These are phyloP conservation scores for Cryptosporidium sp. DNA, from an alignment of 169 alveolate genomes.

Conservation along the genomic window DNA sequence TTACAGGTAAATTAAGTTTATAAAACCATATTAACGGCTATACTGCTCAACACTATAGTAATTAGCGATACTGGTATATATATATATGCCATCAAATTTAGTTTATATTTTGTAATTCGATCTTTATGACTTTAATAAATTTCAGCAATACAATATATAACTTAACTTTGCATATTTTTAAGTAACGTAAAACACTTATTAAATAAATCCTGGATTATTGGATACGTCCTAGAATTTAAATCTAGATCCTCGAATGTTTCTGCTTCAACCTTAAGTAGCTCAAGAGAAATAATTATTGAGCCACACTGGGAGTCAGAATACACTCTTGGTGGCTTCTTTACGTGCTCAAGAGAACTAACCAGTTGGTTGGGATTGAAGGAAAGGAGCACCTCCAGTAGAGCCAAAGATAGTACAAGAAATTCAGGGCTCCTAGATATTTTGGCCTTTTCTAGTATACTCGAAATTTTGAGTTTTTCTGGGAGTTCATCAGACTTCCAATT, in stretches of 20 bases:
- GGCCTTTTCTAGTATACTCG: conserved; percentile 10
- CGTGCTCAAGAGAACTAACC: conserved; percentile 7
- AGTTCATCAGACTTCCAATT: conserved; percentile 36
- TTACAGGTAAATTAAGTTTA: conserved; percentile 4
- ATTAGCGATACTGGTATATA: background rate
- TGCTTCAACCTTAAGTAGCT: background rate
- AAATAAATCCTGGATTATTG: conserved; percentile 25
- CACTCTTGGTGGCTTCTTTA: background rate
- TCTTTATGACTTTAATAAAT: background rate
- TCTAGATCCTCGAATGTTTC: conserved; percentile 17
- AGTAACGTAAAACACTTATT: conserved; percentile 2
- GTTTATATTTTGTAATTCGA: background rate
- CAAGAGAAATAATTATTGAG: background rate
- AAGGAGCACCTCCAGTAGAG: conserved; percentile 20
- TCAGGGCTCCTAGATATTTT: conserved; percentile 9
- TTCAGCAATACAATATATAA: background rate
- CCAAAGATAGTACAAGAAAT: conserved; percentile 23
- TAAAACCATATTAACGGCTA: background rate
- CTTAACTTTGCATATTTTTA: background rate
- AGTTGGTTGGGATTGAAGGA: conserved; percentile 28
- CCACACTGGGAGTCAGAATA: conserved; percentile 28
- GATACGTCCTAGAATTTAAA: background rate
- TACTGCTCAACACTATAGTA: background rate
- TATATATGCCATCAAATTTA: background rate
- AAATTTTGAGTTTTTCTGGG: conserved; percentile 18